Evolutionary conservation across 805 yeast genomes (phyloP), one percentile per base, ranked within the genome.

Genomic region (Candida alai): DNA sequence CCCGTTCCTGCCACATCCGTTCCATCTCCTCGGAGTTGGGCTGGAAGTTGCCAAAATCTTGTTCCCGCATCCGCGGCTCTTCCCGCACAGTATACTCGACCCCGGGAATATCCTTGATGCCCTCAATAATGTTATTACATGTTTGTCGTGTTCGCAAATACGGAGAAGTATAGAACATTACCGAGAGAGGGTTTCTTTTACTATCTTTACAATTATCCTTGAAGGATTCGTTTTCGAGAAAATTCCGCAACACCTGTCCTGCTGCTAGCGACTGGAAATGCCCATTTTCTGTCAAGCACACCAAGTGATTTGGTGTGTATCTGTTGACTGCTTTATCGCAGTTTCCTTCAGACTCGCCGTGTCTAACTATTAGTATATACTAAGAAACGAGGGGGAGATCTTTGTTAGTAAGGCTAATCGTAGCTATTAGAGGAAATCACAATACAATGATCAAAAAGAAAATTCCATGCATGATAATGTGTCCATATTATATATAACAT

Each of bases 21-120:
- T 80, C 81, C 95, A 88, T 88, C 44, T 77, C 84, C 36, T 76
- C 78, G 1, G 77, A 72, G 0, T 80, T 73, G 36, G 83, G 77
- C 61, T 88, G 97, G 58, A 87, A 88, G 54, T 88, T 88, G 14
- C 97, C 97, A 52, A 89, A 89, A 56, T 89, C 97, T 58, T 89
- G 97, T 53, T 89, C 97, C 42, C 97, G 69, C 75, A 89, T 76
- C 35, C 96, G 63, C 9, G 96, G 95, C 52, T 89, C 97, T 55
- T 89, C 97, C 45, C 77, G 72, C 2, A 83, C 74, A 24, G 71
- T 66, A 46, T 76, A 80, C 4, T 48, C 45, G 2, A 65, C 59
- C 1, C 56, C 65, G 4, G 66, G 62, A 7, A 79, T 45, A 52
- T 60, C 50, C 60, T 62, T 61, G 41, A 78, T 68, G 2, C 80